Base-by-base conservation (phyloP, 805 yeast genomes). In the Saccharomycopsis oosterbeekiorum region DNA sequence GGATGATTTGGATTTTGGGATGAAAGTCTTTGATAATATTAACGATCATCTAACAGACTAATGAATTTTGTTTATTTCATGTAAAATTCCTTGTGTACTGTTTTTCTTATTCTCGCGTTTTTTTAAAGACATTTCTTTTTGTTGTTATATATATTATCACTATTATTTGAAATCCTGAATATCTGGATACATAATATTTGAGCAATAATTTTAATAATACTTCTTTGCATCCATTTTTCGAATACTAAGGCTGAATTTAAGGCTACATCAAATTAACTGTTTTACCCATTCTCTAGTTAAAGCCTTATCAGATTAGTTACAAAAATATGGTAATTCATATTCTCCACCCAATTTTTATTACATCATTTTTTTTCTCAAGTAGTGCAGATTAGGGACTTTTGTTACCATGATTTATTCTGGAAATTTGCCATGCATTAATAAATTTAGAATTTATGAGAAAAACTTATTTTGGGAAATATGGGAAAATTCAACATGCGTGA, bases 1-100 rank as follows among this genome's bases (percentile, higher is more conserved):
- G 15, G 61, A 63, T 47, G 62, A 63, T 54, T 59, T 63, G 19
- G 60, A 60, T 51, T 56, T 37, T 17, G 65, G 65, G 6, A 56
- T 56, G 39, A 39, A 54, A n/a, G 21, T 63, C 5, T 60, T 56
- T 19, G 58, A 63, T 34, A 36, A 51, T 19, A 24, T 59, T 19
- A 4, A 24, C 2, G 5, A 17, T 12, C 34, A 47, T 2, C 26
- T 43, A 1, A 6, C 1, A 42, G 37, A 50, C 14, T 51, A 51
- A 26, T 34, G 14, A 26, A 11, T n/a, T 15, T 39, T 39, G n/a
- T n/a, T 15, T 11, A 8, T 4, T 36, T n/a, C n/a, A 10, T 14
- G n/a, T 34, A 15, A 11, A 14, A 10, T 55, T 39, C 12, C 34
- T 21, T 54, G 37, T 24, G 24, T 51, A 9, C 37, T 34, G n/a